Percentiles rank a stretch among this genome's conserved stretches.
phyloP scores from a whole-genome alignment of 2,329 filamentous ascomycete species.

The Alternaria gansuensis region DNA sequence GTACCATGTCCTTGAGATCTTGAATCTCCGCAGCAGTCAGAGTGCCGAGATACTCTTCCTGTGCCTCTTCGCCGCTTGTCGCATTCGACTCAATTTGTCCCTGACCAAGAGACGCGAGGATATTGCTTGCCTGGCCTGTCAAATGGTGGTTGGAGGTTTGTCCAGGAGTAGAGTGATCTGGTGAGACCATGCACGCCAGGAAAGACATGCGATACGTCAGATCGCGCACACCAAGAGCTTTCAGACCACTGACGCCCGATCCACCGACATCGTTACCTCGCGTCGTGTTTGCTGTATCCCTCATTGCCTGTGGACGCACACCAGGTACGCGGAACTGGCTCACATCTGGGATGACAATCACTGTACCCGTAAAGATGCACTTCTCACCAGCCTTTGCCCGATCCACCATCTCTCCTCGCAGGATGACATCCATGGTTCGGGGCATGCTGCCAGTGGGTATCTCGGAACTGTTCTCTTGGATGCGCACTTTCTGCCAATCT shows the following conservation, averaged over 20 bases:
- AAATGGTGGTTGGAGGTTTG: slow-evolving; percentile 74
- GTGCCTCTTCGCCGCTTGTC: slow-evolving; percentile 81
- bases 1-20: slow-evolving; percentile 90
- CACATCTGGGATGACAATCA: slow-evolving; percentile 97
- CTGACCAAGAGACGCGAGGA: slow-evolving; percentile 83
- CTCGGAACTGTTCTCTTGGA: slow-evolving; percentile 98
- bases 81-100: slow-evolving; percentile 67
- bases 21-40: slow-evolving; percentile 89
- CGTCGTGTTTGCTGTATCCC: slow-evolving; percentile 78
- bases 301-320: slow-evolving; percentile 79
- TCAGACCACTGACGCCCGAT: slow-evolving; percentile 85
- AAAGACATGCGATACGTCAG: slow-evolving; percentile 97
- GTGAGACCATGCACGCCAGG: slow-evolving; percentile 93
- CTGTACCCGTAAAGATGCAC: slow-evolving; percentile 94
- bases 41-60: slow-evolving; percentile 85
- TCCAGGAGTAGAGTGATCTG: slow-evolving; percentile 83
- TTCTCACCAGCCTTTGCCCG: slow-evolving; percentile 97
- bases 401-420: slow-evolving; percentile 97
- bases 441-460: slow-evolving; percentile 99
- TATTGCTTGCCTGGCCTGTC: slow-evolving; percentile 80
- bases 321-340: slow-evolving; percentile 93
- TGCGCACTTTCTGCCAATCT: slow-evolving; percentile 98
- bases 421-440: slow-evolving; percentile 94
- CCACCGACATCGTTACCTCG: slow-evolving; percentile 83
- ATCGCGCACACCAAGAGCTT: slow-evolving; percentile 91